Evolutionary conservation across 441 rosid species (phyloP), one percentile per base, ranked within the genome.

Genomic region (Hypseocharis bilobata): DNA sequence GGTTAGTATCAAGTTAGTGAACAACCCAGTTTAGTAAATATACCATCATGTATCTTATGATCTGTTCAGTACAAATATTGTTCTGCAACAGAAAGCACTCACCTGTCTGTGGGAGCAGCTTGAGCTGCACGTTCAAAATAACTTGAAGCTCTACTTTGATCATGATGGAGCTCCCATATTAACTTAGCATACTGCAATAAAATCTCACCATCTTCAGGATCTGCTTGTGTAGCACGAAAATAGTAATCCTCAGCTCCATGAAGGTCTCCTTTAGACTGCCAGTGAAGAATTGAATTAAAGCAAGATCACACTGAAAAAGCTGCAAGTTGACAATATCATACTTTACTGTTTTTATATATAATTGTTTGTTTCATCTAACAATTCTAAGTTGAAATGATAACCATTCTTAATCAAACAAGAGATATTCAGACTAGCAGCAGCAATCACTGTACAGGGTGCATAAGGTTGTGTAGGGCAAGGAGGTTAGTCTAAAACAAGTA

Each of bases 31-130:
- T 20, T 19, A 32, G 4, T 64, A 62, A 20, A 55, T n/a, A 0
- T 65, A n/a, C 56, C 55, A 51, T 26, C 25, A 19, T 34, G n/a
- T 14, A 29, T 25, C 30, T 62, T 45, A 51, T 10, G n/a, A 28
- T 34, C 0, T 13, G 54, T 42, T 6, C 54, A 60, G 26, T 16
- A 42, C 56, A 56, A 62, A 20, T 4, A 22, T 49, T 1, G 14
- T 52, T 55, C 23, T 10, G 44, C 34, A 2, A 0, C 1, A 42
- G 28, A 20, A 45, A 63, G 25, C 22, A 58, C 73, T 69, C 40
- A 84, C 98, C 92, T 89, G 72, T 92, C 82, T 7, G 77, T 63
- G 19, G 92, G 89, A 67, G 96, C 84, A 34, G 80, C 84, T 78
- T 54, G 73, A 76, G 81, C 78, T 1, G 96, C 95, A 44, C 74